Conservation (phyloP, 1,284 basidiomycete genomes). For the Sporisorium sorghi region DNA sequence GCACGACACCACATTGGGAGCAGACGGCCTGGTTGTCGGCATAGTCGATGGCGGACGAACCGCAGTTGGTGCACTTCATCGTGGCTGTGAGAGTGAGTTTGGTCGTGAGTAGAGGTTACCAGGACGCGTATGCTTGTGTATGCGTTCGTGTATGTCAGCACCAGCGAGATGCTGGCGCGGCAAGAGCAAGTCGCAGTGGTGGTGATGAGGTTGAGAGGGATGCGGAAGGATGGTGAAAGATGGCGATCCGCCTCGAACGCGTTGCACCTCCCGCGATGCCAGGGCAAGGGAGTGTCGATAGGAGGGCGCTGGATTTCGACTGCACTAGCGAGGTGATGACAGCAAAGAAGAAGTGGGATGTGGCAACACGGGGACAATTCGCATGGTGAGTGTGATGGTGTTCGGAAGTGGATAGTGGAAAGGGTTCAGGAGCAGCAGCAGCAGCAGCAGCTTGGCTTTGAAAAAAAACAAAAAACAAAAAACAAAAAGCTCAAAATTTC, state of each 20-base stretch:
- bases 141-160: neutral
- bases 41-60: conserved; percentile 59
- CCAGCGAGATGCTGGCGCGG: conserved; percentile 4
- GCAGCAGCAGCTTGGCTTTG: neutral
- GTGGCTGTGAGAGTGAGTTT: neutral
- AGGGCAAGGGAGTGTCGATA: neutral
- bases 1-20: conserved; percentile 73
- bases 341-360: neutral
- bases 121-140: neutral
- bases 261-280: neutral
- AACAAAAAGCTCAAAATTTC: neutral
- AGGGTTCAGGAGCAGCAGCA: conserved; percentile 14
- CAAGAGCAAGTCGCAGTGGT: neutral
- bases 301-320: neutral
- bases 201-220: neutral
- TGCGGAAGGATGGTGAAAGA: neutral
- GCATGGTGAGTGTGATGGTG: conserved; percentile 8
- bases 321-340: neutral
- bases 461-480: neutral
- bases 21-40: conserved; percentile 62
- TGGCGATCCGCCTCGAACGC: neutral
- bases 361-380: neutral
- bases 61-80: conserved; percentile 65
- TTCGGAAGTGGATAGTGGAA: conserved; percentile 9
- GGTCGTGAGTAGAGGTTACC: neutral